phyloP scores from a whole-genome alignment of 441 rosid species.

The Lepidium campestre region DNA sequence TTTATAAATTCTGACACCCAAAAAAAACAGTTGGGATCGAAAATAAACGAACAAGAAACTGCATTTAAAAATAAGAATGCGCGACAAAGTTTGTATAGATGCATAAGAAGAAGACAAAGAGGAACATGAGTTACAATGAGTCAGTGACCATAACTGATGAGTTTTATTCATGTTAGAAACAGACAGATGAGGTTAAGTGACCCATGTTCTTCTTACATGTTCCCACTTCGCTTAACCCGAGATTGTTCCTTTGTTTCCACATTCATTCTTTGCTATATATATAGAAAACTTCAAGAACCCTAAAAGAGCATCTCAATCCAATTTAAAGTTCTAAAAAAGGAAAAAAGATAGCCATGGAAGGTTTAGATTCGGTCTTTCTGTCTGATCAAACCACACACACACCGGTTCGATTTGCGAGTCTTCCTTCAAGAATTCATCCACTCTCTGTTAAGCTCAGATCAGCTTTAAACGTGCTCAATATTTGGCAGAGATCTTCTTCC shows the following conservation, averaged over 20 bases:
- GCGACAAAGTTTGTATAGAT: background rate
- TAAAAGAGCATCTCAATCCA: constrained; percentile 8
- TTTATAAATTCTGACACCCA: background rate
- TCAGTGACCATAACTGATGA: constrained; percentile 17
- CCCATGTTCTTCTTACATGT: constrained; percentile 31
- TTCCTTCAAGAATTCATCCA: constrained; percentile 62
- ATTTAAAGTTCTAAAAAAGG: constrained; percentile 11
- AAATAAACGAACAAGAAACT: constrained; percentile 14
- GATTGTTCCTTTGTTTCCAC: background rate
- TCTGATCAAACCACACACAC: constrained; percentile 27
- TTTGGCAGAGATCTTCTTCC: constrained; percentile 29
- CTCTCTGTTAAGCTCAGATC: constrained; percentile 43
- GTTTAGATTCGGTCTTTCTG: constrained; percentile 18
- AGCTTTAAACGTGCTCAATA: constrained; percentile 37
- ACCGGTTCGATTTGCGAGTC: constrained; percentile 62
- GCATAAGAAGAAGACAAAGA: constrained; percentile 21
- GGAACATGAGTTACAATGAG: constrained; percentile 9
- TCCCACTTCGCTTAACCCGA: constrained; percentile 8
- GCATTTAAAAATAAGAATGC: background rate
- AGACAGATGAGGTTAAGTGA: constrained; percentile 21
- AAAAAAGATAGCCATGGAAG: constrained; percentile 25
- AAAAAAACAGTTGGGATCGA: background rate
- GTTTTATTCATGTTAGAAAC: constrained; percentile 15
- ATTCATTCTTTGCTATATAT: constrained; percentile 13
- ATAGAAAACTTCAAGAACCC: constrained; percentile 14